Conservation (phyloP, 129 eudicot species). For the Ambrosia trifida region DNA sequence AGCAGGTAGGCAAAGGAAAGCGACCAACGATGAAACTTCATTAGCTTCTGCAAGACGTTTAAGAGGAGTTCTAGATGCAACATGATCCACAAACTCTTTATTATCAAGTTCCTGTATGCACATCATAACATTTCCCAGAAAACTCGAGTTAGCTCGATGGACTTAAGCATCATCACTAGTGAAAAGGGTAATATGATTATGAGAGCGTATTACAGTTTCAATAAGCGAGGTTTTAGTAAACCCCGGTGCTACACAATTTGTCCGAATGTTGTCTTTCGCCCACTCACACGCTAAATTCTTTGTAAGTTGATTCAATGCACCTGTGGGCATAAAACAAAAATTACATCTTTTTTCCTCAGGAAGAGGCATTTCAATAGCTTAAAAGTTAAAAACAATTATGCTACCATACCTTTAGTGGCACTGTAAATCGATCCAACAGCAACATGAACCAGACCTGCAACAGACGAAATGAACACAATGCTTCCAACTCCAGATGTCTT, state of each 20-base stretch:
- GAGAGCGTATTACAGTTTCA: constrained; percentile 46
- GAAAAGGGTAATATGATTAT: constrained; percentile 1
- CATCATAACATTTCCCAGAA: constrained; percentile 6
- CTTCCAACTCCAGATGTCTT: constrained; percentile 41
- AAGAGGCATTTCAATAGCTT: too few relatives aligned
- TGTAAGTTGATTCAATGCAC: constrained; percentile 85
- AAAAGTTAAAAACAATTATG: not conserved
- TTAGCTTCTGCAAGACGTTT: constrained; percentile 66
- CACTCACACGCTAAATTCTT: constrained; percentile 93
- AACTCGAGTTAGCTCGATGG: not conserved
- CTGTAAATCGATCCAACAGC: constrained; percentile 29
- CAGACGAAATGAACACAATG: constrained; percentile 49
- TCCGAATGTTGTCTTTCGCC: constrained; percentile 81
- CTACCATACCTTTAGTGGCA: constrained; percentile 41
- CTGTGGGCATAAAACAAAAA: constrained; percentile 36
- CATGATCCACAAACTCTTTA: constrained; percentile 56
- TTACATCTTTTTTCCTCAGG: not conserved
- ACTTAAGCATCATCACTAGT: not conserved
- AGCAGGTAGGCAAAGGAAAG: constrained; percentile 82
- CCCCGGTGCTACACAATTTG: constrained; percentile 86
- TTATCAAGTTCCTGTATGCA: constrained; percentile 19
- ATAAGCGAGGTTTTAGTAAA: constrained; percentile 77
- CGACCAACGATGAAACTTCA: constrained; percentile 80
- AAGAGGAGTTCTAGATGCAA: constrained; percentile 70
- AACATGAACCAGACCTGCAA: constrained; percentile 30